Percentiles rank a stretch among this genome's conserved stretches.
These are phyloP conservation scores for Metschnikowia drakensbergensis DNA, from an alignment of 805 yeast genomes.

Conservation along the genomic window DNA sequence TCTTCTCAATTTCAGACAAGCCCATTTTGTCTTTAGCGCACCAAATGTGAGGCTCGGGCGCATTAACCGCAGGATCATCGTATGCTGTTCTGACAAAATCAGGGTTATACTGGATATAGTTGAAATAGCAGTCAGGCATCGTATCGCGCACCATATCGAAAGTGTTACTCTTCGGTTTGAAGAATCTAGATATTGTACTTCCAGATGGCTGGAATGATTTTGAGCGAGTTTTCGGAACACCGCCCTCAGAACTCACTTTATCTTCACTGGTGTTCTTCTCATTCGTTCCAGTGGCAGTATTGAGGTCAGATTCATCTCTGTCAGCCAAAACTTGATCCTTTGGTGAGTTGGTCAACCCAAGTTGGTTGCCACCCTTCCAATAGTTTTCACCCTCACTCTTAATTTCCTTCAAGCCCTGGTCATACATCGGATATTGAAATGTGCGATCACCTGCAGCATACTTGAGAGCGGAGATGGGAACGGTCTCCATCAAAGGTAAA, in stretches of 20 bases:
- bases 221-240: constrained; percentile 4
- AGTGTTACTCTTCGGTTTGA: constrained; percentile 46
- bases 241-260: constrained; percentile 2
- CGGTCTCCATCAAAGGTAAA: constrained; percentile 60
- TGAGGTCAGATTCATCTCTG: constrained; percentile 14
- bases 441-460: constrained; percentile 43
- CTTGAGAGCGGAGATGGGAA: constrained; percentile 63
- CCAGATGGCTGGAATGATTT: constrained; percentile 5
- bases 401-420: constrained; percentile 62
- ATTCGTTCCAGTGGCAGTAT: constrained; percentile 8
- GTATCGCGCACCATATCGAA: constrained; percentile 42
- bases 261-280: constrained; percentile 9
- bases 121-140: constrained; percentile 42
- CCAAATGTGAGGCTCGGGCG: constrained; percentile 64
- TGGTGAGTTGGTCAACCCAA: constrained; percentile 25
- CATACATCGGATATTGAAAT: constrained; percentile 54
- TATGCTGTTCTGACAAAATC: constrained; percentile 44
- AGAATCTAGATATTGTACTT: constrained; percentile 22
- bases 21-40: constrained; percentile 67
- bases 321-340: constrained; percentile 16
- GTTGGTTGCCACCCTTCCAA: constrained; percentile 44
- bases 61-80: constrained; percentile 55
- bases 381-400: constrained; percentile 47
- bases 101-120: constrained; percentile 39
- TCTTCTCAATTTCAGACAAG: constrained; percentile 55